phyloP scores from a whole-genome alignment of 2,329 filamentous ascomycete species.

The Colletotrichum costaricense region DNA sequence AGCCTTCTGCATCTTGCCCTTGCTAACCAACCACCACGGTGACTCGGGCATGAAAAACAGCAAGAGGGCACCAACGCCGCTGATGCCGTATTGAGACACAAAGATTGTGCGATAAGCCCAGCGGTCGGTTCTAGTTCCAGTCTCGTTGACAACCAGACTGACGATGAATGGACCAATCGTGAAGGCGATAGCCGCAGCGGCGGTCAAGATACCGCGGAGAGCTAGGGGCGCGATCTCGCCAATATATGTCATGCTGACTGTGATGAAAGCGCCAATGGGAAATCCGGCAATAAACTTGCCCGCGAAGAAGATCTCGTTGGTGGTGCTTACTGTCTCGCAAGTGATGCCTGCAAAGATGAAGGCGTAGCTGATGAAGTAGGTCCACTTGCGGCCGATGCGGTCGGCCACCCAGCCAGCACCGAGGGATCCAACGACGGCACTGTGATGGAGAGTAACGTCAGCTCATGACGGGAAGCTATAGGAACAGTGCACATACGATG shows the following conservation, averaged over 20 bases:
- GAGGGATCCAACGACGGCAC: constrained; percentile 31
- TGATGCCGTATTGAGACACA: constrained; percentile 32
- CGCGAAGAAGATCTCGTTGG: constrained; percentile 52
- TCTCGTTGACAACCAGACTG: constrained; percentile 46
- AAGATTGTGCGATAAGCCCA: constrained; percentile 46
- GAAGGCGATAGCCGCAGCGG: constrained; percentile 42
- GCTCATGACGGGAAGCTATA: not conserved
- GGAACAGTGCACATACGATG: constrained; percentile 41
- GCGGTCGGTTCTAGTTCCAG: constrained; percentile 39
- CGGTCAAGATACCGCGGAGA: constrained; percentile 43
- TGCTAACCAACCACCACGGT: constrained; percentile 53
- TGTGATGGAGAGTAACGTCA: constrained; percentile 6
- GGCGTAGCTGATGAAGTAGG: constrained; percentile 47
- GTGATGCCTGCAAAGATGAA: constrained; percentile 51
- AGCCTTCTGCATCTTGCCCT: constrained; percentile 39
- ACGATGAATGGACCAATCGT: constrained; percentile 43
- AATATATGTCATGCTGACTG: constrained; percentile 44
- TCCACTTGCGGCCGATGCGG: constrained; percentile 33
- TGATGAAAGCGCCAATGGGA: constrained; percentile 43
- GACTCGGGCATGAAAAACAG: constrained; percentile 51
- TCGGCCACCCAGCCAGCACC: constrained; percentile 28
- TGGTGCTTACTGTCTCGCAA: constrained; percentile 44
- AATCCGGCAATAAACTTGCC: constrained; percentile 57
- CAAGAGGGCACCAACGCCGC: constrained; percentile 20
- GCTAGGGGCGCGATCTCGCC: constrained; percentile 45